phyloP scores from a whole-genome alignment of 2,329 filamentous ascomycete species.

The Karstenula rhodostoma region DNA sequence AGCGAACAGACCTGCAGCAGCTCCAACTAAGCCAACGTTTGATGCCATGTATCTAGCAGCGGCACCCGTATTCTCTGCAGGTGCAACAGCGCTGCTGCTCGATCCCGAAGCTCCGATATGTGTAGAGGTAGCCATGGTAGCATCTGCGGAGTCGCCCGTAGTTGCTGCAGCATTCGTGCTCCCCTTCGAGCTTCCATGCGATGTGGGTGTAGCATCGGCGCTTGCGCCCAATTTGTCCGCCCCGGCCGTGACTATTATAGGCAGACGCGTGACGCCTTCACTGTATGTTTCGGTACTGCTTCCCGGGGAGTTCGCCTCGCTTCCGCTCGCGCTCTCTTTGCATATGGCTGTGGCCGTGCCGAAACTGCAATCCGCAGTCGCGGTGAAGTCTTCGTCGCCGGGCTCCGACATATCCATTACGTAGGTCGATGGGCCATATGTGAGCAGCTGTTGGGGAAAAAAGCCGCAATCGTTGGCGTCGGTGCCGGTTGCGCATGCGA shows the following conservation, averaged over 20 bases:
- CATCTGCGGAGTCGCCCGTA: background rate
- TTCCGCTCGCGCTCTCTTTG: constrained; percentile 31
- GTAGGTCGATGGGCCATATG: constrained; percentile 29
- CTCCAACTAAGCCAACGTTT: background rate
- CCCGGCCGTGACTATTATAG: constrained; percentile 26
- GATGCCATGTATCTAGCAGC: background rate
- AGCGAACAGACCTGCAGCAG: background rate
- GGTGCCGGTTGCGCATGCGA: constrained; percentile 16
- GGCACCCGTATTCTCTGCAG: constrained; percentile 3
- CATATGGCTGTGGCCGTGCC: constrained; percentile 27
- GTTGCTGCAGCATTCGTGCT: background rate
- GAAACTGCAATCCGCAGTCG: constrained; percentile 29
- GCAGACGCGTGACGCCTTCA: constrained; percentile 20
- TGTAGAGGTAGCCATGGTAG: background rate
- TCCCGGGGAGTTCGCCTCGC: constrained; percentile 36
- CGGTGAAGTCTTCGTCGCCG: constrained; percentile 27
- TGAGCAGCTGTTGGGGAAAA: constrained; percentile 29
- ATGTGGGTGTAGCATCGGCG: constrained; percentile 13
- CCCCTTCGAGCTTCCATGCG: constrained; percentile 1
- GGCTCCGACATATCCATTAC: constrained; percentile 29
- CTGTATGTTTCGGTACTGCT: constrained; percentile 24
- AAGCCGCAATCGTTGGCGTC: constrained; percentile 26
- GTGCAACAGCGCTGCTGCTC: background rate
- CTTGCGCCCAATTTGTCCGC: constrained; percentile 22
- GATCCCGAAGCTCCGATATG: background rate